These are phyloP conservation scores for Rutstroemia sp. DNA, from an alignment of 2,329 filamentous ascomycete genomes.

Conservation along the genomic window DNA sequence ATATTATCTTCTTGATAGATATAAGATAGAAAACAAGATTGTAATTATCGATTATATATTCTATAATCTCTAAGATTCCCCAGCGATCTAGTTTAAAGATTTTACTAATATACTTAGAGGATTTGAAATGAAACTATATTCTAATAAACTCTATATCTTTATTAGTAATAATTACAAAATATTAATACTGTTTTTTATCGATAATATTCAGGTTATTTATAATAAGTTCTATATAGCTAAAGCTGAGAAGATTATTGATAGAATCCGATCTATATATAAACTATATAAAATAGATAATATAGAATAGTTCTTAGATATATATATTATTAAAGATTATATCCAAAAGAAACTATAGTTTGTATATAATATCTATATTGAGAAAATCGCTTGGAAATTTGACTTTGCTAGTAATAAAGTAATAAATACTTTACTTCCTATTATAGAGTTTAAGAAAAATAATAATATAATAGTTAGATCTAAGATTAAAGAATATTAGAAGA, in stretches of 20 bases:
- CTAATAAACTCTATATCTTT: not conserved
- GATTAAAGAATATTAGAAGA: too few species aligned
- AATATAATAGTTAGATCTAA: too few species aligned
- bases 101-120: too few species aligned
- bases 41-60: not conserved
- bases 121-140: too few species aligned
- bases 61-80: not conserved
- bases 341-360: not conserved
- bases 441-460: too few species aligned
- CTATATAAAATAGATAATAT: not conserved
- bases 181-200: not conserved
- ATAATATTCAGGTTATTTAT: not conserved
- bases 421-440: too few species aligned
- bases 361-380: not conserved
- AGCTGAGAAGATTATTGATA: too few species aligned
- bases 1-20: not conserved
- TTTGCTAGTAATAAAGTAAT: too few species aligned
- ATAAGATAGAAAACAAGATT: not conserved
- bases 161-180: not conserved
- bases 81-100: not conserved
- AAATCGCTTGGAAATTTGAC: not conserved
- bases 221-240: too few species aligned
- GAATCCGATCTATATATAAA: too few species aligned
- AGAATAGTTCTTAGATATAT: not conserved
- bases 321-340: not conserved